Percentiles rank a stretch among this genome's conserved stretches.
These are phyloP conservation scores for Cladosporium halotolerans DNA, from an alignment of 2,329 filamentous ascomycete species.

Conservation along the genomic window DNA sequence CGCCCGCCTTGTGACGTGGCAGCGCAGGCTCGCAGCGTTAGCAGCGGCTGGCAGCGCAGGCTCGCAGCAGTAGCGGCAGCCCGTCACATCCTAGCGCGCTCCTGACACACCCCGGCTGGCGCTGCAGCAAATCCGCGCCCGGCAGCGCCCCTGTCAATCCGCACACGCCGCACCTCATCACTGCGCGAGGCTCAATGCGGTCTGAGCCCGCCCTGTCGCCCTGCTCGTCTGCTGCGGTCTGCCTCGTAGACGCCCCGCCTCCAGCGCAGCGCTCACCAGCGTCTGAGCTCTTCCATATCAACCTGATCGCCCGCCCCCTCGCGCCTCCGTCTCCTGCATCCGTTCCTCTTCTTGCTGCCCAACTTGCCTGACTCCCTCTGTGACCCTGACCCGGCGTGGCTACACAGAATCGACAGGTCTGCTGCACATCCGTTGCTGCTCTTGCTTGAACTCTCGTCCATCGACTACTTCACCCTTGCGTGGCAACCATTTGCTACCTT, in stretches of 20 bases:
- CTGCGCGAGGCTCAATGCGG: constrained; percentile 11
- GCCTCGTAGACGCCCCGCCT: constrained; percentile 7
- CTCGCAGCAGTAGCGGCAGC: neutral
- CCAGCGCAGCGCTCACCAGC: constrained; percentile 1
- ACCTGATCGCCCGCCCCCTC: constrained; percentile 16
- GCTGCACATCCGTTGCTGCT: constrained; percentile 4
- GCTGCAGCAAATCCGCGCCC: constrained; percentile 12
- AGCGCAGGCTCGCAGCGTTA: neutral
- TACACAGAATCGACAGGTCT: constrained; percentile 5
- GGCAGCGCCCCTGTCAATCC: constrained; percentile 10
- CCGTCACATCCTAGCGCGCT: constrained; percentile 7
- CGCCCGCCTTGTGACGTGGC: constrained; percentile 4
- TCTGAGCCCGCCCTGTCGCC: constrained; percentile 2
- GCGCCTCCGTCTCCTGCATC: constrained; percentile 13
- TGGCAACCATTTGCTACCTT: constrained; percentile 1
- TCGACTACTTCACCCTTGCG: neutral
- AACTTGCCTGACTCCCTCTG: constrained; percentile 12
- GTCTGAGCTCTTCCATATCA: constrained; percentile 20
- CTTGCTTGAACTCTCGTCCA: neutral
- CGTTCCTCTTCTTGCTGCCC: constrained; percentile 15
- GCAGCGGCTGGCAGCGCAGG: too few relatives aligned
- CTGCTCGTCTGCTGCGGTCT: constrained; percentile 7
- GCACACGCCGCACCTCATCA: constrained; percentile 3
- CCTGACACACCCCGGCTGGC: neutral
- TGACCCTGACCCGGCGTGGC: constrained; percentile 11